Percentiles rank a stretch among this genome's conserved stretches.
Conservation (phyloP, 768 basidiomycete genomes). For the Suillus subaureus region DNA sequence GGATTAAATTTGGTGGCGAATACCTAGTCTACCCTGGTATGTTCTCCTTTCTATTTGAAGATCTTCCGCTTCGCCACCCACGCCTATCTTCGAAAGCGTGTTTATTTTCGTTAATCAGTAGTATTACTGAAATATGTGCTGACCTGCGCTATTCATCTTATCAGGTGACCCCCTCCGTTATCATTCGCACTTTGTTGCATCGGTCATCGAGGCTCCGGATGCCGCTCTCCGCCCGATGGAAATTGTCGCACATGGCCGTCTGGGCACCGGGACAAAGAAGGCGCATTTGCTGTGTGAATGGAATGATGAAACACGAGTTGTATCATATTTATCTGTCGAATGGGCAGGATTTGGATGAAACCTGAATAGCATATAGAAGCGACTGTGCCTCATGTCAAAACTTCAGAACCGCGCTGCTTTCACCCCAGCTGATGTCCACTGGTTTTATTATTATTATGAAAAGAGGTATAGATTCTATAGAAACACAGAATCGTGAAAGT, state of each 20-base stretch:
- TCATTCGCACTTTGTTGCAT: slow-evolving; percentile 94
- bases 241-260: slow-evolving; percentile 90
- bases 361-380: background rate
- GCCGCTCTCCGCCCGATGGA: slow-evolving; percentile 82
- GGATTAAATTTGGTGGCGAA: slow-evolving; percentile 94
- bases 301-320: slow-evolving; percentile 69
- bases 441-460: slow-evolving; percentile 1
- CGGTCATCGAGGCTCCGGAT: slow-evolving; percentile 68
- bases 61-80: slow-evolving; percentile 1
- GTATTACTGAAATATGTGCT: slow-evolving; percentile 12
- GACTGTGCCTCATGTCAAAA: background rate
- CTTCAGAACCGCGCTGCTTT: background rate
- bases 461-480: background rate
- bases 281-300: slow-evolving; percentile 89
- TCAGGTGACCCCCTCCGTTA: slow-evolving; percentile 92
- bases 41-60: slow-evolving; percentile 22
- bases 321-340: slow-evolving; percentile 79
- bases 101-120: slow-evolving; percentile 4
- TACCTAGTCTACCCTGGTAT: slow-evolving; percentile 95
- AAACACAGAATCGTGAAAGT: background rate
- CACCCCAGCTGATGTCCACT: background rate
- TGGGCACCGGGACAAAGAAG: slow-evolving; percentile 98
- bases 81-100: slow-evolving; percentile 1
- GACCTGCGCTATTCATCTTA: slow-evolving; percentile 5
- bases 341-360: slow-evolving; percentile 86